Percentiles rank a stretch among this genome's conserved stretches.
These are phyloP conservation scores for Metarhizium robertsii DNA, from an alignment of 2,329 filamentous ascomycete genomes.

Conservation along the genomic window DNA sequence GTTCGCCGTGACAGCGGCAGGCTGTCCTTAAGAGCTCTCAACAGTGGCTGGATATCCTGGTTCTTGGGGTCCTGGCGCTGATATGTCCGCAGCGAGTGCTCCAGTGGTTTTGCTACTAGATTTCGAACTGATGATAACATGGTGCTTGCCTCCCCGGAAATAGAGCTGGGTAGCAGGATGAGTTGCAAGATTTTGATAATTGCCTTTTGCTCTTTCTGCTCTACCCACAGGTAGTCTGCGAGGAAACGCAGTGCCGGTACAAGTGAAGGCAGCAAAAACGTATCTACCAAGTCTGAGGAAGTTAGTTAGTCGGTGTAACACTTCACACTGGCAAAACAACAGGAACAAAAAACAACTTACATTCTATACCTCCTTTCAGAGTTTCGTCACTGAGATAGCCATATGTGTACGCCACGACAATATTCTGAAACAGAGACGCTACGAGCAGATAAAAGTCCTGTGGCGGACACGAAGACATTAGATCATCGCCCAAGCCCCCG, in stretches of 20 bases:
- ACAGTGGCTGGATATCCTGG: constrained; percentile 60
- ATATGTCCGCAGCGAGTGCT: constrained; percentile 56
- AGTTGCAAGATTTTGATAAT: constrained; percentile 64
- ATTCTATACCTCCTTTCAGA: constrained; percentile 68
- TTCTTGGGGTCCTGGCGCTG: constrained; percentile 58
- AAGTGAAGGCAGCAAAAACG: constrained; percentile 70
- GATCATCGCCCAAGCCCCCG: constrained; percentile 65
- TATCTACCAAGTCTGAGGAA: constrained; percentile 59
- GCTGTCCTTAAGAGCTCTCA: constrained; percentile 54
- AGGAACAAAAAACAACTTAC: constrained; percentile 32
- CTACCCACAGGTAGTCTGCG: constrained; percentile 58
- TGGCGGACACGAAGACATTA: constrained; percentile 73
- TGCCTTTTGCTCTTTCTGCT: constrained; percentile 56
- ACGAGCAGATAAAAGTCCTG: constrained; percentile 76
- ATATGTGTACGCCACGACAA: constrained; percentile 58
- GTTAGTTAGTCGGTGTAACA: not conserved
- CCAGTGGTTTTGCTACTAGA: constrained; percentile 60
- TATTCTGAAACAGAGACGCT: constrained; percentile 68
- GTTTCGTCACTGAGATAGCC: constrained; percentile 58
- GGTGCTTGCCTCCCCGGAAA: constrained; percentile 59
- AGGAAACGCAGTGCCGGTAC: constrained; percentile 66
- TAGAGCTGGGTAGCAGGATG: constrained; percentile 59
- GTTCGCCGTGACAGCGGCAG: constrained; percentile 51
- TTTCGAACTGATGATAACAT: constrained; percentile 66
- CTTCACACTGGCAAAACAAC: not conserved